Conservation (phyloP, 768 basidiomycete species). For the Mycena amicta region DNA sequence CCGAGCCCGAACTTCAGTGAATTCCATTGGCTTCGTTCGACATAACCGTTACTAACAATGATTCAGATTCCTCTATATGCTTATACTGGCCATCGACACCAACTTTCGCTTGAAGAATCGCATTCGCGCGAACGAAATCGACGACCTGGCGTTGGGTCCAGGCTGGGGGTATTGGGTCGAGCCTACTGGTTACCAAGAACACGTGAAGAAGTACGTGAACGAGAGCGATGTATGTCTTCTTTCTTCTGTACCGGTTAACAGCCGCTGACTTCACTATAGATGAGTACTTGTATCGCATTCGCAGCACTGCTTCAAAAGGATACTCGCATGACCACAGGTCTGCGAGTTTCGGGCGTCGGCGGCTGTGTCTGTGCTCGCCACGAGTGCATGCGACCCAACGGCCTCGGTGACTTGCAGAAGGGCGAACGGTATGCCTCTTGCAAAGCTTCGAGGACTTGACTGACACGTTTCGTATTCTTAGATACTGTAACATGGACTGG, state of each 20-base stretch:
- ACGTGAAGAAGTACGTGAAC: slow-evolving; percentile 9
- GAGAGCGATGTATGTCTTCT: slow-evolving; percentile 5
- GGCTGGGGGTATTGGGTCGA: slow-evolving; percentile 13
- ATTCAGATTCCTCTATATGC: slow-evolving; percentile 25
- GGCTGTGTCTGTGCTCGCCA: slow-evolving; percentile 21
- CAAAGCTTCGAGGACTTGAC: neutral
- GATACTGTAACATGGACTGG: slow-evolving; percentile 28
- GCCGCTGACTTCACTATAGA: neutral
- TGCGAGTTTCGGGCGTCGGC: slow-evolving; percentile 15
- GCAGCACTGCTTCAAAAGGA: slow-evolving; percentile 23
- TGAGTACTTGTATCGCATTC: slow-evolving; percentile 24
- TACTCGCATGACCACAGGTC: slow-evolving; percentile 13
- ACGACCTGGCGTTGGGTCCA: slow-evolving; percentile 15
- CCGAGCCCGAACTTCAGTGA: slow-evolving; percentile 4
- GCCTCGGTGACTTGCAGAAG: slow-evolving; percentile 28
- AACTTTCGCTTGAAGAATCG: slow-evolving; percentile 30
- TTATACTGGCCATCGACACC: slow-evolving; percentile 28
- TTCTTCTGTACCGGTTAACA: neutral
- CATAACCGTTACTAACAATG: neutral
- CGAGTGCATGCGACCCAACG: slow-evolving; percentile 20
- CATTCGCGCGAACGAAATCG: neutral
- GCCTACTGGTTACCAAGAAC: neutral
- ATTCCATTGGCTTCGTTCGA: neutral
- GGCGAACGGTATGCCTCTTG: slow-evolving; percentile 22
- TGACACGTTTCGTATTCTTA: neutral